A percentile compares a stretch with the other conserved stretches of the same genome.
Evolutionary conservation across 1,284 basidiomycete species (phyloP).

Genomic region (Sparassis latifolia): DNA sequence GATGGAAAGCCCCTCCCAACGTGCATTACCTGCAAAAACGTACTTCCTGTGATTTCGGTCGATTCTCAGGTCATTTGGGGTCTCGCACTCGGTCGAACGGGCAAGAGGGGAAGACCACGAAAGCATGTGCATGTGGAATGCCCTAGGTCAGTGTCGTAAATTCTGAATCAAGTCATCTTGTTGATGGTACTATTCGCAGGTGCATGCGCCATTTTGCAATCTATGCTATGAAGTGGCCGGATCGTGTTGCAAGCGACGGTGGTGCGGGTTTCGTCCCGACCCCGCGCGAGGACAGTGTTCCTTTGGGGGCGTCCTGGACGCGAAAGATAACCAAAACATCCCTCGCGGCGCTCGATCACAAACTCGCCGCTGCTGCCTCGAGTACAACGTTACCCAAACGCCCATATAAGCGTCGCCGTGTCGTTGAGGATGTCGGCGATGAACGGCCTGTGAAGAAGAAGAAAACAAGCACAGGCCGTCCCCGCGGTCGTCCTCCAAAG

Average conservation of each 20-base stretch:
- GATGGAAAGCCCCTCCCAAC: constrained; percentile 40
- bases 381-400: constrained; percentile 21
- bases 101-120: constrained; percentile 28
- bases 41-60: constrained; percentile 67
- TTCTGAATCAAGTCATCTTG: background rate
- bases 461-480: constrained; percentile 14
- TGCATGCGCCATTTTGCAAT: constrained; percentile 74
- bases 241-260: constrained; percentile 47
- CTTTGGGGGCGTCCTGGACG: constrained; percentile 12
- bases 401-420: constrained; percentile 24
- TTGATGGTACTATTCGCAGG: constrained; percentile 26
- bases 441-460: constrained; percentile 34
- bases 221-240: constrained; percentile 64
- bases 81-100: constrained; percentile 41
- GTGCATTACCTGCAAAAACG: constrained; percentile 59
- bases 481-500: constrained; percentile 21
- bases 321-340: constrained; percentile 37
- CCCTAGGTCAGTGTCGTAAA: constrained; percentile 49
- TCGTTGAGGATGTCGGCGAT: constrained; percentile 27
- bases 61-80: constrained; percentile 71
- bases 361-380: constrained; percentile 38
- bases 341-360: constrained; percentile 45
- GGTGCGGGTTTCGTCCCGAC: constrained; percentile 35
- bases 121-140: constrained; percentile 64
- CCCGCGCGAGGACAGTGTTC: constrained; percentile 43